Evolutionary conservation across 768 basidiomycete species (phyloP), one percentile per base, ranked within the genome.

Genomic region (Lentinula sp.): DNA sequence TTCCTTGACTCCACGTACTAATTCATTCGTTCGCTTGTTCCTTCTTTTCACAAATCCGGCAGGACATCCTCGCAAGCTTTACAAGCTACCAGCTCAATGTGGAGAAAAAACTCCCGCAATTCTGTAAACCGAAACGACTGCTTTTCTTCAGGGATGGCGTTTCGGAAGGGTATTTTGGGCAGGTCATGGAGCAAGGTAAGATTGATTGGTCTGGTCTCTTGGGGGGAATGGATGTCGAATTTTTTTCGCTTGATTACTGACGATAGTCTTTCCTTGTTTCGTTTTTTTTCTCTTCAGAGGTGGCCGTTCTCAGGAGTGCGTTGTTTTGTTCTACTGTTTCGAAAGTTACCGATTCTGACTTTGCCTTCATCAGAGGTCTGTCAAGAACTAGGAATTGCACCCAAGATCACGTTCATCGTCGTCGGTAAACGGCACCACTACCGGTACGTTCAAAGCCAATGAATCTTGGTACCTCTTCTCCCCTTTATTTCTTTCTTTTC

Each of bases 391-490:
- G 69, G 70, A 9, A 77, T 83, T 37, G 72, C 71, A 2, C 76
- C 80, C 0, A 77, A 74, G 35, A 79, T 85, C 23, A 85, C 85
- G 0, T 72, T 85, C 12, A 75, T 85, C 50, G 71, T 85, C 28
- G 83, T 85, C 10, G 83, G 82, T 5, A 85, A 85, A 66, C 73
- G 32, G 71, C 78, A 68, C 75, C 76, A 57, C 71, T 76, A 46
- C 28, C 55, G 63, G 63, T 64, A n/a, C 5, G 63, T 45, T 20
- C 70, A 6, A 32, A 4, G 20, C 28, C 28, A 28, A 28, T 28
- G 28, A 28, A 28, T 28, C 28, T 28, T 3, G 28, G 28, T 28
- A 28, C 28, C 28, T 28, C 28, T 28, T 28, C 28, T 28, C 28
- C 28, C 8, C n/a, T 33, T 2, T 37, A 57, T 76, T 16, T 78